Conservation (phyloP, 2,329 filamentous ascomycete genomes). For the Didymosphaeria variabile region DNA sequence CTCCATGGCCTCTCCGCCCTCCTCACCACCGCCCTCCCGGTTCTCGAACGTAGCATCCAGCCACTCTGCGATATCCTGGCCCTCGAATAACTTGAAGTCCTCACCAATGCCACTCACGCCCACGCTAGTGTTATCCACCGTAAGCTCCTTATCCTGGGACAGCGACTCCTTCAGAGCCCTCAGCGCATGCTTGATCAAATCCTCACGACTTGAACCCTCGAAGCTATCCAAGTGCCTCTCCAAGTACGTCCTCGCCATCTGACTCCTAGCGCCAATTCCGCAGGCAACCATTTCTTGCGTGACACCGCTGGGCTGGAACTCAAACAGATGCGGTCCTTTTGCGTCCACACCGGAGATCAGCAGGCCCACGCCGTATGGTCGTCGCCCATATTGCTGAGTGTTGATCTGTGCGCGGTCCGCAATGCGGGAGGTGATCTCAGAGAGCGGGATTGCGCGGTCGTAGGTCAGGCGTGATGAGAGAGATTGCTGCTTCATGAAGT, state of each 20-base stretch:
- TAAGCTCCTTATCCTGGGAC: constrained; percentile 96
- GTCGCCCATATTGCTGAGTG: constrained; percentile 96
- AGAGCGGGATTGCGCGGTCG: constrained; percentile 89
- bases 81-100: constrained; percentile 90
- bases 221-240: constrained; percentile 92
- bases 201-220: constrained; percentile 76
- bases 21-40: constrained; percentile 47
- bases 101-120: constrained; percentile 82
- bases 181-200: constrained; percentile 89
- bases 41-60: constrained; percentile 73
- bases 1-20: constrained; percentile 63
- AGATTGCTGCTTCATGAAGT: constrained; percentile 99
- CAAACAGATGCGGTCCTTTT: constrained; percentile 92
- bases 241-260: constrained; percentile 97
- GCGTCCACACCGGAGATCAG: constrained; percentile 94
- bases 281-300: constrained; percentile 97
- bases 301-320: constrained; percentile 96
- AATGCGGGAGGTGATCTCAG: constrained; percentile 89
- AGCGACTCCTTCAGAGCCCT: constrained; percentile 93
- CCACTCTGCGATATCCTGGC: constrained; percentile 84
- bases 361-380: constrained; percentile 93
- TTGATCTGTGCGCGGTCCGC: constrained; percentile 97
- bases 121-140: constrained; percentile 94
- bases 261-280: constrained; percentile 92
- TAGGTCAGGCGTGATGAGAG: constrained; percentile 95